Evolutionary conservation across 768 basidiomycete species (phyloP), one percentile per base, ranked within the genome.

Genomic region (Podaxis carcinomalis): DNA sequence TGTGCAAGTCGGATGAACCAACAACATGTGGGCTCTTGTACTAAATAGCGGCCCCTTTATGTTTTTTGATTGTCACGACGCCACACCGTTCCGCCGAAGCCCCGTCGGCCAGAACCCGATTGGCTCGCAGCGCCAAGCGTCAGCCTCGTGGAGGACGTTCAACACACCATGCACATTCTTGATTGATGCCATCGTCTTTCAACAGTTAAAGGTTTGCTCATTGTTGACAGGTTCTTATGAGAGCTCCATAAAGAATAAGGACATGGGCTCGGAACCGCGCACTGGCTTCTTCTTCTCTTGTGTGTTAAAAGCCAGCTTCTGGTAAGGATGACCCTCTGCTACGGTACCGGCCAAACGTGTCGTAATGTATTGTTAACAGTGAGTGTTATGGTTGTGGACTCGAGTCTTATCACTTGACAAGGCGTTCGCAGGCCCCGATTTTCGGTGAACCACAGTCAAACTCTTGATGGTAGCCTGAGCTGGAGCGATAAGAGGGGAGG

Each of bases 21-120:
- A 25, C 51, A 32, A 59, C 57, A 51, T 59, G 57, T 51, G 49
- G 36, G 50, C 25, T 59, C 50, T 51, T 59, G 50, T 59, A 51
- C 32, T 39, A 37, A 50, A 57, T 49, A 40, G 49, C 49, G 10
- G 27, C 50, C 57, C 57, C 57, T 59, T 59, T 59, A 59, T 59
- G 57, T 59, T 50, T 59, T 59, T 57, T 44, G 37, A 59, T 58
- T 51, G 57, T 59, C 57, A 59, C 57, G 50, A 51, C 57, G 57
- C 57, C 57, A 59, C 57, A 59, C 36, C 57, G 50, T 51, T 56
- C 56, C 56, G 56, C 56, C 54, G 47, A 57, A 25, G 11, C 7
- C 25, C 28, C n/a, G 23, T 13, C 35, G 44, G 44, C 11, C 16
- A 23, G 36, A 51, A 59, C 57, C 57, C 47, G 57, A 59, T 59